Conservation (phyloP, 1,284 basidiomycete genomes). For the Cryptococcus hybrid region DNA sequence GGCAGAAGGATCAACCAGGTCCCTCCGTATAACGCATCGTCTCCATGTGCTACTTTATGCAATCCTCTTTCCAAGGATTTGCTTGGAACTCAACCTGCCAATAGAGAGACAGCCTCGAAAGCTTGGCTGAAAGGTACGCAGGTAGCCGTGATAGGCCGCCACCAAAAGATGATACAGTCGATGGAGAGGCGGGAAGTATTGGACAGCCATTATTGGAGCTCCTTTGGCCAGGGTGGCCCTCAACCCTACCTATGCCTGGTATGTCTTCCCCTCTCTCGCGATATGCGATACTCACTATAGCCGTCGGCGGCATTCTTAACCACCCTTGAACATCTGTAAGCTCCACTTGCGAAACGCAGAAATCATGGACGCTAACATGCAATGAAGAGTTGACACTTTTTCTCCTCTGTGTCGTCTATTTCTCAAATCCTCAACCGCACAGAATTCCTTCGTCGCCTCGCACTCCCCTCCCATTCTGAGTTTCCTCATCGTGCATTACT, state of each 20-base stretch:
- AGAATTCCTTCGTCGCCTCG: constrained; percentile 43
- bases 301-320: constrained; percentile 9
- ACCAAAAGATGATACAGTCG: constrained; percentile 1
- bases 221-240: constrained; percentile 45
- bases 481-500: constrained; percentile 51
- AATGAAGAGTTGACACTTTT: constrained; percentile 4
- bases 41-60: not conserved
- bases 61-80: not conserved
- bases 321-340: constrained; percentile 45
- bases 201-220: constrained; percentile 30
- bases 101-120: not conserved
- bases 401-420: constrained; percentile 38
- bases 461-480: constrained; percentile 43
- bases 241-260: constrained; percentile 37
- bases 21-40: not conserved
- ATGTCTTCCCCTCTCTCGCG: not conserved
- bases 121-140: not conserved
- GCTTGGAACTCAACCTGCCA: not conserved
- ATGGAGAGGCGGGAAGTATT: constrained; percentile 21
- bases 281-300: not conserved
- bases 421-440: constrained; percentile 41
- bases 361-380: not conserved
- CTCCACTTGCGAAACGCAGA: not conserved
- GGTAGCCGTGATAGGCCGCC: not conserved
- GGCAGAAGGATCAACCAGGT: not conserved